phyloP scores from a whole-genome alignment of 306 rosid genomes.

The Fragaria nilgerrensis region DNA sequence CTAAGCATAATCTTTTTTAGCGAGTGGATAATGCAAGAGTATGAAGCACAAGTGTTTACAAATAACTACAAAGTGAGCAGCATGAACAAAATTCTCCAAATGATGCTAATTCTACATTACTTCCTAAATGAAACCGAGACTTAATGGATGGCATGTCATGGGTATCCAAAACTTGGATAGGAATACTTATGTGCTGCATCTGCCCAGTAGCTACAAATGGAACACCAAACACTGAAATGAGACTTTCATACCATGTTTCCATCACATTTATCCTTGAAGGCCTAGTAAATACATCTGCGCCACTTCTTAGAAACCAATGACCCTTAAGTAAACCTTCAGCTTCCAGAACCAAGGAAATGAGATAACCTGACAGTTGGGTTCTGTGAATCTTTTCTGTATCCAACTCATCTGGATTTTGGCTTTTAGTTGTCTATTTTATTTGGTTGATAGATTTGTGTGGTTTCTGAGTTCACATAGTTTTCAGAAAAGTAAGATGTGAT shows the following conservation, averaged over 20 bases:
- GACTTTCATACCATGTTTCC: neutral
- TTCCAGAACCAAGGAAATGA: neutral
- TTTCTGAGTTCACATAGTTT: neutral
- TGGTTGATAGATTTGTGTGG: too few relatives aligned
- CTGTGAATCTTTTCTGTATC: neutral
- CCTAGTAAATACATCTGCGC: neutral
- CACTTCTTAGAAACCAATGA: neutral
- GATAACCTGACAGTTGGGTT: neutral
- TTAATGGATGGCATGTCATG: neutral
- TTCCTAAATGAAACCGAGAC: neutral
- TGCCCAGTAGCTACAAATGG: neutral
- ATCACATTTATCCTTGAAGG: neutral
- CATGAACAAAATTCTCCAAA: neutral
- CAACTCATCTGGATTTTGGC: neutral
- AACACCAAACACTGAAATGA: neutral
- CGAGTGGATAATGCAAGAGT: neutral
- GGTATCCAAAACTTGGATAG: neutral
- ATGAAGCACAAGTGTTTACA: neutral
- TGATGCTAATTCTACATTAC: neutral
- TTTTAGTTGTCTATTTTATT: neutral
- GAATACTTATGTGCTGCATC: neutral
- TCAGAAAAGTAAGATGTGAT: neutral
- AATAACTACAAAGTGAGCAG: neutral
- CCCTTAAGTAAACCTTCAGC: neutral
- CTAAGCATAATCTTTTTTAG: neutral